Evolutionary conservation across 169 alveolate species (phyloP).

Genomic region (Eimeria zaria): DNA sequence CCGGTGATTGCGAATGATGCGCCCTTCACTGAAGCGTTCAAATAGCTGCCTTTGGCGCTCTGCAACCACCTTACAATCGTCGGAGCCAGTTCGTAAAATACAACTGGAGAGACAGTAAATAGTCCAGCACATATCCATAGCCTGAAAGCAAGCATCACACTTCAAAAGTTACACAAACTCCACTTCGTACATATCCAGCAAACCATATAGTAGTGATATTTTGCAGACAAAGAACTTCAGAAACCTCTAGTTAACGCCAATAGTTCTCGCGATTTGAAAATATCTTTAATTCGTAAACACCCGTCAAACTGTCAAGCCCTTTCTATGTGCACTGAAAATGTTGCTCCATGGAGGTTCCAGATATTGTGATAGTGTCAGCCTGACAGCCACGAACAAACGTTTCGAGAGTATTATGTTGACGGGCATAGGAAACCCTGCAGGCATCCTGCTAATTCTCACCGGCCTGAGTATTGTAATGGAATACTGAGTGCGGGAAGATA

Average conservation of each 20-base stretch:
- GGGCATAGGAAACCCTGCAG: not conserved
- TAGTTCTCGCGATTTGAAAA: not conserved
- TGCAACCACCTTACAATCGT: not conserved
- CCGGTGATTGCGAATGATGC: not conserved
- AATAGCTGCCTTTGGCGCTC: not conserved
- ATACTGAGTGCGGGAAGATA: not conserved
- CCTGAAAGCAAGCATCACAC: conserved; percentile 22
- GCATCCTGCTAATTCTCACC: not conserved
- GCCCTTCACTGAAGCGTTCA: not conserved
- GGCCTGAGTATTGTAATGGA: not conserved
- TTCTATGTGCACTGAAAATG: not conserved
- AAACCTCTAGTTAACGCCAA: not conserved
- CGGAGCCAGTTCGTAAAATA: not conserved
- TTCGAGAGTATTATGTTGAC: not conserved
- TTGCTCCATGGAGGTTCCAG: not conserved
- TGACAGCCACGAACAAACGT: not conserved
- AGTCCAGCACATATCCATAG: conserved; percentile 29
- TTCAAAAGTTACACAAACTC: not conserved
- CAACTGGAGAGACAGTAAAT: conserved; percentile 29
- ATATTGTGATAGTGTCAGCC: not conserved
- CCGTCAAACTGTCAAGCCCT: no score
- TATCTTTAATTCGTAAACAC: not conserved
- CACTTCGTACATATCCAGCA: no score
- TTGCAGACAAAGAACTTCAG: not conserved
- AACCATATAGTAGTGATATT: no score